Base-by-base conservation (phyloP, 441 rosid genomes). In the Eutrema salsugineum region DNA sequence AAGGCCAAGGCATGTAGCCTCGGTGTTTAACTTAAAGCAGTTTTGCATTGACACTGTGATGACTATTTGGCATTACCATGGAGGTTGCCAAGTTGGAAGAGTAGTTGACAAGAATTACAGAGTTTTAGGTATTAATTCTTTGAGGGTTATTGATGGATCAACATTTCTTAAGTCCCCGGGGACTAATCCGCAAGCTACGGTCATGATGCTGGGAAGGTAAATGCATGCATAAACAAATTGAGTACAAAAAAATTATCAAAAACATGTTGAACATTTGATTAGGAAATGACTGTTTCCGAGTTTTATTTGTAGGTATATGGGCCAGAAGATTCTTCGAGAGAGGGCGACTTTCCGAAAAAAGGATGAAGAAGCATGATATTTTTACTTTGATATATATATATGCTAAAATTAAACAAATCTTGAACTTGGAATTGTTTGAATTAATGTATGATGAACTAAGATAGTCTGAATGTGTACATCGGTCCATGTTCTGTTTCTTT, bases 191-290 rank as follows among this genome's bases (percentile, higher is more conserved):
- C 93, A 88, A 71, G 87, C 90, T 33, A 84, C 93, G 5, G 78
- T 86, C 32, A 86, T 88, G 93, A 86, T 88, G 90, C 87, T 86
- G 1, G 93, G 90, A 79, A 84, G 93, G 90, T 87, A 78, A 80
- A 71, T 61, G 14, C 42, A 71, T 61, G 14, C 42, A 46, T 76
- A 35, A 49, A 42, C 32, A 11, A 50, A 66, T 15, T 33, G 12
- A 51, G 19, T 11, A 24, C 1, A 8, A n/a, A 6, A 19, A 10
- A 6, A 28, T 27, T 16, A 50, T 20, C 14, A 5, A 40, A 49
- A 39, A 32, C 8, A 43, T 43, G 46, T 51, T 54, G 2, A 17
- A 19, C 27, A 50, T 54, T 20, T 48, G 33, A 16, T 48, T 5
- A 5, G 22, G 11, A 69, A 55, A 28, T 35, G 39, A 70, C 47